Base-by-base conservation (phyloP, 2,329 filamentous ascomycete genomes). In the Paecilomyces formosus region DNA sequence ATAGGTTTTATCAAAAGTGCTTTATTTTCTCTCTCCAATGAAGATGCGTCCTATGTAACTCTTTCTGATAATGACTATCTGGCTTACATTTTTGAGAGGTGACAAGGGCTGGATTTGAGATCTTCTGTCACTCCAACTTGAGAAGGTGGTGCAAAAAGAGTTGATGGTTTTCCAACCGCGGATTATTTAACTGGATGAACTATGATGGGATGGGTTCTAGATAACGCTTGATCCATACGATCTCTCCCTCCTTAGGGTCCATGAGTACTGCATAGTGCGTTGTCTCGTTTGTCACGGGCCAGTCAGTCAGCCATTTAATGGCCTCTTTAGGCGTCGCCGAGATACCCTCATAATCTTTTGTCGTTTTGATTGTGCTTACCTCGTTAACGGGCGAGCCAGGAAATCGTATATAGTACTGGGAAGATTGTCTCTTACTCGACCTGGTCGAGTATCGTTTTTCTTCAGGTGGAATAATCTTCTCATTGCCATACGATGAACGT, bases 241-340 rank as follows among this genome's bases (percentile, higher is more conserved):
- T 24, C 22, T 28, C 26, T 13, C 50, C 50, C 13, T 52, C 50
- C 9, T 21, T 52, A 13, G 50, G 50, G 69, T 86, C 83, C 78
- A 87, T 79, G 28, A 87, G 70, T 21, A 78, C 77, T 3, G 79
- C 78, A 68, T 81, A 87, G 69, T 87, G 83, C 1, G 82, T 85
- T 35, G 73, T 75, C 57, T 84, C 80, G 64, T 85, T 86, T 15
- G 78, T 78, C 3, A 81, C 80, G 0, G 84, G 84, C 60, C 78
- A 81, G 13, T 71, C 71, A 22, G 72, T 71, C 8, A 85, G 70
- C 82, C 83, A 83, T 11, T 70, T 63, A 1, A 76, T 70, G 2
- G 85, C 64, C 30, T 76, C 71, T 13, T 60, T 55, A 9, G 70
- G 67, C 60, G 64, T 69, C 30, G 69, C 62, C 11, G 64, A 67